Evolutionary conservation across 208 protist genomes (phyloP).

Genomic region (Baffinella frigidus): DNA sequence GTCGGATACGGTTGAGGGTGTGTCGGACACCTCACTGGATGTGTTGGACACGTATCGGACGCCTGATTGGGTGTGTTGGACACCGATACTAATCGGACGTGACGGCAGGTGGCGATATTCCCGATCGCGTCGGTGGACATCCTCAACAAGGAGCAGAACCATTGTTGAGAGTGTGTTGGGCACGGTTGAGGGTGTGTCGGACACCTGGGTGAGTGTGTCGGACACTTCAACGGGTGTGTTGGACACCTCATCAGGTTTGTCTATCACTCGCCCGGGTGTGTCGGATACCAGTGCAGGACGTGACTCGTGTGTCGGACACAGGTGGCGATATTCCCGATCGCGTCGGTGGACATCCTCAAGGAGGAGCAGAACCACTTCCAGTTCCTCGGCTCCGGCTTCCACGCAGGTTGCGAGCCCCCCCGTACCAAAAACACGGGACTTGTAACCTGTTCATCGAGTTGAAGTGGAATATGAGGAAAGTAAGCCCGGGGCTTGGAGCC

Average conservation of each 20-base stretch:
- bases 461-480: too few relatives aligned
- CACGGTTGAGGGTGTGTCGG: not conserved
- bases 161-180: too few relatives aligned
- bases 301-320: too few relatives aligned
- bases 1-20: not conserved
- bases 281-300: not conserved
- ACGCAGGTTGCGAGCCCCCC: not conserved
- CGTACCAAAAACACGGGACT: too few relatives aligned
- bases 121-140: not conserved
- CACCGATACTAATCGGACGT: too few relatives aligned
- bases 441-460: too few relatives aligned
- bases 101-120: not conserved
- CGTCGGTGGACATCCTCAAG: constrained; percentile 60
- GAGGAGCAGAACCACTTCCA: not conserved
- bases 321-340: constrained; percentile 30
- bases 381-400: not conserved
- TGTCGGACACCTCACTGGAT: not conserved
- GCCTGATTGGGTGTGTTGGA: too few relatives aligned
- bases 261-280: too few relatives aligned
- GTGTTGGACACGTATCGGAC: not conserved
- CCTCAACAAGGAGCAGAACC: too few relatives aligned
- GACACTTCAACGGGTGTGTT: not conserved
- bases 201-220: not conserved
- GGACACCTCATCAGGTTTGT: too few relatives aligned
- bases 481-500: too few relatives aligned